These are phyloP conservation scores for Microbotryum violaceum DNA, from an alignment of 1,284 basidiomycete genomes.

Conservation along the genomic window DNA sequence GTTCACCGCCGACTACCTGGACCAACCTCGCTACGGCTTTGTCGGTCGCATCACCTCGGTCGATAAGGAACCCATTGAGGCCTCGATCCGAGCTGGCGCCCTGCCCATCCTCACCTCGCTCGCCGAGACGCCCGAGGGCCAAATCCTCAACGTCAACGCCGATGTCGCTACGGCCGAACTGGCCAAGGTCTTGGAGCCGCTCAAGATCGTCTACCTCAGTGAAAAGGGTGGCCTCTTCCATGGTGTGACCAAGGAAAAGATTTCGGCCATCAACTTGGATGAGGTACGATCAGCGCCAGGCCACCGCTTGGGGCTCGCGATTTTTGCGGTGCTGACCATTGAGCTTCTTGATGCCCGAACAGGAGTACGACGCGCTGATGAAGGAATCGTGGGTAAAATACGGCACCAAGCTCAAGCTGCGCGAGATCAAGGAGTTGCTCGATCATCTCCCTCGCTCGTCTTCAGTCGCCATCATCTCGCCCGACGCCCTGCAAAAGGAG, in stretches of 20 bases:
- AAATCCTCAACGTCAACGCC: constrained; percentile 94
- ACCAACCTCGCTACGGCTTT: constrained; percentile 86
- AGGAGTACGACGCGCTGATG: constrained; percentile 96
- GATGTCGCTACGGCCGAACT: constrained; percentile 94
- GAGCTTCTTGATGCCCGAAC: constrained; percentile 4
- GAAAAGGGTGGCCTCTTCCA: constrained; percentile 98
- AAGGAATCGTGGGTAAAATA: constrained; percentile 99
- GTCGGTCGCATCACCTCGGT: constrained; percentile 87
- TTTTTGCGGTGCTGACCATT: neutral
- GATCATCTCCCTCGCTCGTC: constrained; percentile 97
- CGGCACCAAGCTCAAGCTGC: constrained; percentile 97
- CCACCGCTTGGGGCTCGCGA: neutral
- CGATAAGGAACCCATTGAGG: constrained; percentile 90
- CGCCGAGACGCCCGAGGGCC: constrained; percentile 82
- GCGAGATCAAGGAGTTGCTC: constrained; percentile 98
- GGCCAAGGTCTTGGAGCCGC: constrained; percentile 91
- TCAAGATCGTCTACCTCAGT: constrained; percentile 98
- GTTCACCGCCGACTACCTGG: constrained; percentile 89
- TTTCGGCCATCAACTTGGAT: constrained; percentile 94
- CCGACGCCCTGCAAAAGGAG: constrained; percentile 89
- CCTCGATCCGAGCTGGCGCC: constrained; percentile 84
- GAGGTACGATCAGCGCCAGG: constrained; percentile 54
- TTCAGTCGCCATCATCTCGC: constrained; percentile 95
- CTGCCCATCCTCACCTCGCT: constrained; percentile 86
- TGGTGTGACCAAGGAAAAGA: constrained; percentile 87